Base-by-base conservation (phyloP, 1,284 basidiomycete genomes). In the Tilletiaria anomala region DNA sequence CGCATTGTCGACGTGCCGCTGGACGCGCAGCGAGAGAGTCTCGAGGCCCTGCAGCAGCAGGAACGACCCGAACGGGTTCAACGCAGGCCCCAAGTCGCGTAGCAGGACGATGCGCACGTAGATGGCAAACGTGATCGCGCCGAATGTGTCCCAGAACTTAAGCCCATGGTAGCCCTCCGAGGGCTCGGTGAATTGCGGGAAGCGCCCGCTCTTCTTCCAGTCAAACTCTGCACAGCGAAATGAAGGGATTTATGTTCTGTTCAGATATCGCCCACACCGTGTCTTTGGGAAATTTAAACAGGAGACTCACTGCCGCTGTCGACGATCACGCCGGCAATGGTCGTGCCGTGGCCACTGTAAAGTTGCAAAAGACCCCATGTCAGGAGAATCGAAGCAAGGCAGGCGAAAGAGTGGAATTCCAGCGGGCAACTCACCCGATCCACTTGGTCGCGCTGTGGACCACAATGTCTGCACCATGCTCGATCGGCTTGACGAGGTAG, bases 331-430 rank as follows among this genome's bases (percentile, higher is more conserved):
- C 86, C 86, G 4, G 74, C 84, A 39, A 89, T 84, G 19, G 83
- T 85, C 2, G 80, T 88, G 44, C 85, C 84, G 63, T 86, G 85
- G 0, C 85, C 83, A 21, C 83, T 81, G 39, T n/a, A n/a, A n/a
- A n/a, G n/a, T n/a, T n/a, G n/a, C n/a, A n/a, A n/a, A n/a, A n/a
- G n/a, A 88, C 85, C 85, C 85, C 88, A 22, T 37, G n/a, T n/a
- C n/a, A n/a, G n/a, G n/a, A n/a, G 12, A 6, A 21, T n/a, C 5
- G 14, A 37, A 15, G 5, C 14, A 37, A 11, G 18, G 5, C 12
- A 24, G 16, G 21, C 23, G 36, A 26, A 22, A 37, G 36, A 10
- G 11, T n/a, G 20, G 6, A 6, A 11, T 23, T 16, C 10, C 17
- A 24, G 36, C 22, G 19, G 16, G n/a, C 11, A 18, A 35, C 33